A percentile compares a stretch with the other conserved stretches of the same genome.
These are phyloP conservation scores for Trichoderma asperellum DNA, from an alignment of 2,329 filamentous ascomycete species.

Conservation along the genomic window DNA sequence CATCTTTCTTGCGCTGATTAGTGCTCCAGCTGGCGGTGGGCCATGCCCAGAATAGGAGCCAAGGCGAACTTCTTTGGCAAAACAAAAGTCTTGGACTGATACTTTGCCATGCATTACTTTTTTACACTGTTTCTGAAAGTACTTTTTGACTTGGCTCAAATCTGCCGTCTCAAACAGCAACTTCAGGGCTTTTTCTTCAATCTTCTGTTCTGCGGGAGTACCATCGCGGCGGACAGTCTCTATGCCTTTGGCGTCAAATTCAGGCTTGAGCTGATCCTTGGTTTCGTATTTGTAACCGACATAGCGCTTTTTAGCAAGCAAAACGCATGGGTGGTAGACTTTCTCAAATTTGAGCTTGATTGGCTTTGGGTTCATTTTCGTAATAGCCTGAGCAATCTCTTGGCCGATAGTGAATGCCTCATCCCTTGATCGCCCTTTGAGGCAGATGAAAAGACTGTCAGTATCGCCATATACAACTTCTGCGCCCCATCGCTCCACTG, in stretches of 20 bases:
- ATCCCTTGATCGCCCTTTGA: conserved; percentile 83
- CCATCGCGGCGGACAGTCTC: conserved; percentile 96
- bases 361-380: conserved; percentile 85
- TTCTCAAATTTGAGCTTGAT: conserved; percentile 98
- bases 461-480: conserved; percentile 99
- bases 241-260: conserved; percentile 97
- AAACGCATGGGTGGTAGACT: conserved; percentile 92
- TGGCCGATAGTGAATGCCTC: conserved; percentile 92
- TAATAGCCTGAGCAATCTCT: conserved; percentile 87
- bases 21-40: conserved; percentile 79
- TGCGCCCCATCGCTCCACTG: conserved; percentile 82
- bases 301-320: conserved; percentile 96
- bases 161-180: conserved; percentile 89
- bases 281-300: conserved; percentile 97
- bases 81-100: conserved; percentile 94
- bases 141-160: conserved; percentile 82
- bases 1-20: conserved; percentile 87
- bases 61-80: conserved; percentile 87
- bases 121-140: conserved; percentile 86
- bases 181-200: conserved; percentile 89
- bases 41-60: conserved; percentile 81
- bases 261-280: conserved; percentile 72
- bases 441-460: conserved; percentile 88
- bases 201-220: conserved; percentile 93
- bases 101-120: conserved; percentile 92